Conservation (phyloP, 164 flowering plant species). For the Berberis thunbergii region DNA sequence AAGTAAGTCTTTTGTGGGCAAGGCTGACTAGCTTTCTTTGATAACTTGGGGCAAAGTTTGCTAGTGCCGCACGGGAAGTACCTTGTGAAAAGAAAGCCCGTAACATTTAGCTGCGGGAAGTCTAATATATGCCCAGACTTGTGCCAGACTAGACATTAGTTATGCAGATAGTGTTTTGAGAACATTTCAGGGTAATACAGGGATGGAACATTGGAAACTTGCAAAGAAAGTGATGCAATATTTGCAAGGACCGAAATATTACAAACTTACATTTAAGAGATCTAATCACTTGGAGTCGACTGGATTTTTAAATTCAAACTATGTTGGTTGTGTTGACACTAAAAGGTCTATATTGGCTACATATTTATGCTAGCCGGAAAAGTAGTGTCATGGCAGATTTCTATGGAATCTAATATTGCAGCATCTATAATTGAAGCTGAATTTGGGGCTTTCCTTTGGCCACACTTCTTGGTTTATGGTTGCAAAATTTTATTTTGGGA, state of each 20-base stretch:
- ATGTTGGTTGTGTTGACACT: background rate
- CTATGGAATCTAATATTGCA: background rate
- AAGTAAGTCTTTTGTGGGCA: too few relatives aligned
- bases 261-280: background rate
- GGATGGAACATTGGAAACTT: background rate
- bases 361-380: background rate
- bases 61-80: too few relatives aligned
- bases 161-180: background rate
- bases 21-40: too few relatives aligned
- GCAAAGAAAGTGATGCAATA: background rate
- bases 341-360: background rate
- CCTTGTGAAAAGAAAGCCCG: too few relatives aligned
- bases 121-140: constrained; percentile 2
- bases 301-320: background rate
- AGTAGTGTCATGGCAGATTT: background rate
- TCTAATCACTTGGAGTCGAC: background rate
- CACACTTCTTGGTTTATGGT: background rate
- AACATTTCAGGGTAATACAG: background rate
- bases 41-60: too few relatives aligned
- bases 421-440: background rate
- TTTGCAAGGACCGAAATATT: background rate
- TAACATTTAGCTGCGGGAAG: constrained; percentile 1
- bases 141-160: constrained; percentile 1
- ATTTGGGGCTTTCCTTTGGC: background rate
- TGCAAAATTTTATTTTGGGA: background rate